phyloP scores from a whole-genome alignment of 2,329 filamentous ascomycete species.

The Epicoccum nigrum region DNA sequence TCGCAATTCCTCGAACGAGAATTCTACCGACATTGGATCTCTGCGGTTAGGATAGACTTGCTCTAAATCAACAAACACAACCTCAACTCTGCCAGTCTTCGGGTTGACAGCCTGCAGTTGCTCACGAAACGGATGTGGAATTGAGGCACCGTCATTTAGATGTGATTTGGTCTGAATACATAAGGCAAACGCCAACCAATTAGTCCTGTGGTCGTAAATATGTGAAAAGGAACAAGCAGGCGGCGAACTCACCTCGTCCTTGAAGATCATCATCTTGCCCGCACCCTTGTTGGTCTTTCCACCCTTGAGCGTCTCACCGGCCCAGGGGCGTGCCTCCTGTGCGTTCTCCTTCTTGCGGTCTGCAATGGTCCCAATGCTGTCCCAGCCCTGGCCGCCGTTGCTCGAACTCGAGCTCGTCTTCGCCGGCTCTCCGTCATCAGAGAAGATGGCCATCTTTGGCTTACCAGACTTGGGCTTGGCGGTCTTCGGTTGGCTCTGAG shows the following conservation, averaged over 20 bases:
- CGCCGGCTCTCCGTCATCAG: constrained; percentile 68
- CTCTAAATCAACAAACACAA: constrained; percentile 85
- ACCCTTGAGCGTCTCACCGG: constrained; percentile 85
- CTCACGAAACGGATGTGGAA: constrained; percentile 71
- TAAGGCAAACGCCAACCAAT: constrained; percentile 64
- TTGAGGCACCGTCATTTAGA: constrained; percentile 40
- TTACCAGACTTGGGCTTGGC: constrained; percentile 67
- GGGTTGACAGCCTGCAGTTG: constrained; percentile 84
- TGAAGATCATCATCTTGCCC: constrained; percentile 90
- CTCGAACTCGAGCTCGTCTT: constrained; percentile 63
- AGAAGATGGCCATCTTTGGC: constrained; percentile 89
- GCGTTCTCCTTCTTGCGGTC: constrained; percentile 95
- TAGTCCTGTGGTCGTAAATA: constrained; percentile 75
- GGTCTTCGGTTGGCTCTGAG: constrained; percentile 53
- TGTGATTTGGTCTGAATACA: constrained; percentile 59
- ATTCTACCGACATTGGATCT: constrained; percentile 70
- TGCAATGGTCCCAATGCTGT: constrained; percentile 83
- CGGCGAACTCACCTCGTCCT: constrained; percentile 82
- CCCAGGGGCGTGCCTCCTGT: constrained; percentile 87
- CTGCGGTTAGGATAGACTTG: constrained; percentile 81
- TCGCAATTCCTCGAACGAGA: constrained; percentile 91
- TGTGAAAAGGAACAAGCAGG: constrained; percentile 45
- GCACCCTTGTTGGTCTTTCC: constrained; percentile 79
- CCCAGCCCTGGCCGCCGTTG: constrained; percentile 77
- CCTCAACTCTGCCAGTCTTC: constrained; percentile 80